These are phyloP conservation scores for Elongisporangium undulatum DNA, from an alignment of 352 stramenopile species.

Conservation along the genomic window DNA sequence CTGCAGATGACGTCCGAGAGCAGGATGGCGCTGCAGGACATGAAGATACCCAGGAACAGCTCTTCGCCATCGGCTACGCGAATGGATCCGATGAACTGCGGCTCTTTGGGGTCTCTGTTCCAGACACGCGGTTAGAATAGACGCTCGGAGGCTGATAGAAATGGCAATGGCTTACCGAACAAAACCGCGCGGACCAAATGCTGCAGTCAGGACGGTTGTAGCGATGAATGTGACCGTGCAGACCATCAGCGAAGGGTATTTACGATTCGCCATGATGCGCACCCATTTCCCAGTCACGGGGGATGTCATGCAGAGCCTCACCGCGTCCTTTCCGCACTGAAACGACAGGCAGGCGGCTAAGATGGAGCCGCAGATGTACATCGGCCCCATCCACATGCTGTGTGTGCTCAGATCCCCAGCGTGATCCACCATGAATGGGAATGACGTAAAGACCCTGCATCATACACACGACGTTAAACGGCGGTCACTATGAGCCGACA, in stretches of 20 bases:
- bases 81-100: slow-evolving; percentile 59
- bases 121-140: neutral
- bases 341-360: slow-evolving; percentile 51
- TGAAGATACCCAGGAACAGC: slow-evolving; percentile 62
- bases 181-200: slow-evolving; percentile 53
- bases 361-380: slow-evolving; percentile 64
- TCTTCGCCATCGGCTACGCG: slow-evolving; percentile 66
- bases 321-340: slow-evolving; percentile 32
- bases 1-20: slow-evolving; percentile 46
- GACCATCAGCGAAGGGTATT: slow-evolving; percentile 27
- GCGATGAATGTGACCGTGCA: slow-evolving; percentile 30
- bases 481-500: neutral
- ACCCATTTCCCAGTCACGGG: slow-evolving; percentile 9
- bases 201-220: slow-evolving; percentile 32
- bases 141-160: neutral
- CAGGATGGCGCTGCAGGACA: slow-evolving; percentile 61
- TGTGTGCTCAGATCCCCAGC: slow-evolving; percentile 59
- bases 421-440: slow-evolving; percentile 86
- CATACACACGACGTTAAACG: slow-evolving; percentile 4
- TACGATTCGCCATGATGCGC: slow-evolving; percentile 9
- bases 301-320: slow-evolving; percentile 11
- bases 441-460: slow-evolving; percentile 82
- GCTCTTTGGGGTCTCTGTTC: slow-evolving; percentile 71
- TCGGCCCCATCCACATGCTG: slow-evolving; percentile 29
- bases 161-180: slow-evolving; percentile 32